Conservation (phyloP, 2,329 filamentous ascomycete species). For the Pleurostoma richardsiae region DNA sequence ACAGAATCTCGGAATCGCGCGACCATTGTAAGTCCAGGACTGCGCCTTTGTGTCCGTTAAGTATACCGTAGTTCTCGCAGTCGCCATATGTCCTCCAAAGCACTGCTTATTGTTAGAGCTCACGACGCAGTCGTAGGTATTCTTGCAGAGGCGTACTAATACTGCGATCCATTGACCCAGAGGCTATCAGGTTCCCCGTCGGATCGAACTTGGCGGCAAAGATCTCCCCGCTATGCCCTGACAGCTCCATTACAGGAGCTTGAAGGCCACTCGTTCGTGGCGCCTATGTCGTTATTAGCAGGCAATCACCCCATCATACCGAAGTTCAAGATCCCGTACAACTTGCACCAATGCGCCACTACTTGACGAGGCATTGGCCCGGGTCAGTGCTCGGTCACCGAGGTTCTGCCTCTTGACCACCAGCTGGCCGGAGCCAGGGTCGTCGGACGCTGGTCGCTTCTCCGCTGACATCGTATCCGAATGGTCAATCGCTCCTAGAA, state of each 20-base stretch:
- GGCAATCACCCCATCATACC: constrained; percentile 8
- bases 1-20: constrained; percentile 84
- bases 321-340: constrained; percentile 28
- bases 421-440: constrained; percentile 73
- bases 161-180: constrained; percentile 89
- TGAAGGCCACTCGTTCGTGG: constrained; percentile 78
- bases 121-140: neutral
- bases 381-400: constrained; percentile 42
- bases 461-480: constrained; percentile 70
- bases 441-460: constrained; percentile 85
- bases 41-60: constrained; percentile 87
- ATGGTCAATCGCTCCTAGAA: no score
- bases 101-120: constrained; percentile 44
- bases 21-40: constrained; percentile 95
- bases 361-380: constrained; percentile 41
- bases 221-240: constrained; percentile 77
- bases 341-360: constrained; percentile 43
- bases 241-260: constrained; percentile 90
- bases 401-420: constrained; percentile 86
- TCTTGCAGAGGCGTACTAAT: constrained; percentile 57
- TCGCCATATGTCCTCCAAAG: constrained; percentile 90
- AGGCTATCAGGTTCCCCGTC: constrained; percentile 82
- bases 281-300: constrained; percentile 43
- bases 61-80: constrained; percentile 88
- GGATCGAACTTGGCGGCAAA: constrained; percentile 89